Base-by-base conservation (phyloP, 495 filamentous ascomycete species). In the Xylaria bambusicola region DNA sequence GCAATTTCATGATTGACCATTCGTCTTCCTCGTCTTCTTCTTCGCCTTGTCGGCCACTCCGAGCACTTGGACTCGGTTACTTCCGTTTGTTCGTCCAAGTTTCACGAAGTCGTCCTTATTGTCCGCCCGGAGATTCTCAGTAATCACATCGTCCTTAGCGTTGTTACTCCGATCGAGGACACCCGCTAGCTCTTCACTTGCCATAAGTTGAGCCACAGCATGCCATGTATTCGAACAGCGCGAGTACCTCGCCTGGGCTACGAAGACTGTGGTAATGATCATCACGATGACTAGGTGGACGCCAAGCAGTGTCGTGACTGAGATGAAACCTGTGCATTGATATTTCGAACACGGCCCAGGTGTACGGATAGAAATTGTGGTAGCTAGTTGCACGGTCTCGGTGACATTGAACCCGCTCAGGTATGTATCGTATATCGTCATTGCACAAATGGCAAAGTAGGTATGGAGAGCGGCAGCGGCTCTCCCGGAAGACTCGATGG, bases 211-310 rank as follows among this genome's bases (percentile, higher is more conserved):
- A 26, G 50, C 35, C 18, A 52, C 21, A 41, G 50, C 23, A 13
- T 52, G 50, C 50, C 50, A 52, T 10, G 50, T 52, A 26, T 52
- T 52, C 1, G 50, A 52, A 38, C 35, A 41, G 33, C 35, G 50
- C 13, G 50, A 52, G 21, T 40, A 52, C 27, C 50, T 52, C 35
- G 23, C 50, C 27, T 52, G 50, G 5, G n/a, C 20, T 6, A 41
- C 15, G 8, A 40, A 52, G 5, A 52, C 33, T 4, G 35, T 15
- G 6, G 50, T 52, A 8, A 52, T 52, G 50, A 23, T 15, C 20
- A 21, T 20, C 2, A 41, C 23, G 13, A 41, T 17, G 21, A 52
- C 13, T 1, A 52, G 35, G 15, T 52, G 50, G 15, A 8, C 35
- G 2, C 21, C 33, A 18, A 41, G 35, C 10, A 52, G 50, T 0